Percentiles rank a stretch among this genome's conserved stretches.
These are phyloP conservation scores for Trichophyton benhamiae DNA, from an alignment of 2,329 filamentous ascomycete species.

Conservation along the genomic window DNA sequence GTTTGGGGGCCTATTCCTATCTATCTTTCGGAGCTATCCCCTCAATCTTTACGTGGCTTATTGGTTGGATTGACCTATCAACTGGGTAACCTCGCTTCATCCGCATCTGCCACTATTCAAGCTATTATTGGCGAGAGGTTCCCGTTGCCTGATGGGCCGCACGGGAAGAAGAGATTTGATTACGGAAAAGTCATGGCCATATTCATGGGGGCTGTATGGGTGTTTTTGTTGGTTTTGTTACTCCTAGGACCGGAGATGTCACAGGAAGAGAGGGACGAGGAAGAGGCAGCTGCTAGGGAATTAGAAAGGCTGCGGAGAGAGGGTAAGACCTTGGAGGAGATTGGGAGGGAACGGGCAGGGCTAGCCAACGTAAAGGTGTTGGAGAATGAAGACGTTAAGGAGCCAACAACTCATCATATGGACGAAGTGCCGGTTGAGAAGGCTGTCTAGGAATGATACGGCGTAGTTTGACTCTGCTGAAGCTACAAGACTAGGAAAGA, in stretches of 20 bases:
- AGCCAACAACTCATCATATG: background rate
- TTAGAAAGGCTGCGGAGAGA: conserved; percentile 1
- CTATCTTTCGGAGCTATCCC: conserved; percentile 53
- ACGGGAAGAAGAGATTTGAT: conserved; percentile 46
- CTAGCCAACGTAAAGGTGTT: conserved; percentile 6
- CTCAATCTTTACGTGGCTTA: conserved; percentile 49
- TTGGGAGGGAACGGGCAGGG: conserved; percentile 9
- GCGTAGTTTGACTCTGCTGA: background rate
- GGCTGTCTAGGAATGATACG: background rate
- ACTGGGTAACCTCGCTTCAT: conserved; percentile 50
- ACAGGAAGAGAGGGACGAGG: conserved; percentile 29
- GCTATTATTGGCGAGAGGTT: conserved; percentile 62
- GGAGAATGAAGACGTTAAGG: background rate
- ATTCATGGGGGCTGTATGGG: conserved; percentile 76
- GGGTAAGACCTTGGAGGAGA: conserved; percentile 8
- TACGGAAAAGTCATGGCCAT: conserved; percentile 82
- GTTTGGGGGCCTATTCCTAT: conserved; percentile 66
- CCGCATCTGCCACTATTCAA: conserved; percentile 61
- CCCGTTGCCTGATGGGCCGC: conserved; percentile 49
- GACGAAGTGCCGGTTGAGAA: background rate
- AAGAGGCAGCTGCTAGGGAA: conserved; percentile 28
- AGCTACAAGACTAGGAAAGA: background rate
- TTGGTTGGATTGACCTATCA: conserved; percentile 53
- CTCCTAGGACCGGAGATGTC: conserved; percentile 37
- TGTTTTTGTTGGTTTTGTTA: conserved; percentile 43